Conservation (phyloP, 2,329 filamentous ascomycete species). For the Neurospora sp. region DNA sequence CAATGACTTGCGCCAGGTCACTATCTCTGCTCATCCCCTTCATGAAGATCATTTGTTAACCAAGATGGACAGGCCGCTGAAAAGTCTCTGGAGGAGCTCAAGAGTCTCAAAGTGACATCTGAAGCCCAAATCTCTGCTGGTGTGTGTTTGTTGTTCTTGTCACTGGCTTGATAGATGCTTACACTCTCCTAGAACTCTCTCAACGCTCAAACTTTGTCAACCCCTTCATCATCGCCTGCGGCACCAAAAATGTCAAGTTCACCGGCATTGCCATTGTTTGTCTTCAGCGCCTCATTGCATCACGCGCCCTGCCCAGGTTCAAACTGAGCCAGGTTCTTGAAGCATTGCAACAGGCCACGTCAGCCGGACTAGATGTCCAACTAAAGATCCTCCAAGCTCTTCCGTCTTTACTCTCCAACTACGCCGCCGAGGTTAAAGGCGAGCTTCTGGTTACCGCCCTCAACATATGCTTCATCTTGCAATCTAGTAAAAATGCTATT, state of each 20-base stretch:
- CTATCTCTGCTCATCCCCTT: conserved; percentile 17
- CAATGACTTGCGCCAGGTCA: conserved; percentile 73
- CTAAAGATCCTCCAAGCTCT: conserved; percentile 91
- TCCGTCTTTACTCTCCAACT: conserved; percentile 83
- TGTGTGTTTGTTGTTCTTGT: conserved; percentile 31
- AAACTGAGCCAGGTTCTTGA: conserved; percentile 80
- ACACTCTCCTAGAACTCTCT: conserved; percentile 57
- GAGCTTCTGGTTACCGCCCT: conserved; percentile 73
- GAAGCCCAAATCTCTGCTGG: conserved; percentile 68
- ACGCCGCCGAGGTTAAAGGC: conserved; percentile 69
- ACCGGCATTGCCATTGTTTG: conserved; percentile 81
- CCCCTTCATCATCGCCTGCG: conserved; percentile 88
- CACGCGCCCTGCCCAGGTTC: conserved; percentile 66
- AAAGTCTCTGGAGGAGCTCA: conserved; percentile 85
- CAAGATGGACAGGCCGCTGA: conserved; percentile 62
- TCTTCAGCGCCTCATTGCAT: conserved; percentile 78
- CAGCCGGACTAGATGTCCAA: conserved; percentile 76
- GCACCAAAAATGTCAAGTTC: conserved; percentile 82
- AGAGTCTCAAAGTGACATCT: conserved; percentile 60
- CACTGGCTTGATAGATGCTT: neutral
- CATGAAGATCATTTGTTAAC: neutral
- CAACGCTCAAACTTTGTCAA: conserved; percentile 77
- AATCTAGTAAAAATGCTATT: conserved; percentile 84
- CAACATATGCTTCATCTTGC: conserved; percentile 85
- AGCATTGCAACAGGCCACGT: conserved; percentile 77